Percentiles rank a stretch among this genome's conserved stretches.
These are phyloP conservation scores for Boletus vinaceobasis DNA, from an alignment of 768 basidiomycete species.

Conservation along the genomic window DNA sequence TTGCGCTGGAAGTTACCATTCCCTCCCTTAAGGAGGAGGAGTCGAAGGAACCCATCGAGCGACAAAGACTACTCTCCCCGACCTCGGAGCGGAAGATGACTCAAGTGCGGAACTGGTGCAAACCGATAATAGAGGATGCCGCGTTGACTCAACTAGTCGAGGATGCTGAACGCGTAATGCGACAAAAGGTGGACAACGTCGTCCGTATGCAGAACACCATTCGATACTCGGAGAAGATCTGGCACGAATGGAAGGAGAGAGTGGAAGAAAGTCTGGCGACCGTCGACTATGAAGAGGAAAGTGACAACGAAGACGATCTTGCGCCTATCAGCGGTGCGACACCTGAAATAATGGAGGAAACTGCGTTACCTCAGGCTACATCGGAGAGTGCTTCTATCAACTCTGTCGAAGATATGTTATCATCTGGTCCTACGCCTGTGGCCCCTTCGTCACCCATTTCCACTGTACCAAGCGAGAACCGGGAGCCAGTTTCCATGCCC, in stretches of 20 bases:
- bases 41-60: slow-evolving; percentile 85
- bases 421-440: slow-evolving; percentile 68
- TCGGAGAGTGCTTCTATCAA: slow-evolving; percentile 17
- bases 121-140: slow-evolving; percentile 80
- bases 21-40: slow-evolving; percentile 92
- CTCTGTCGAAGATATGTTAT: slow-evolving; percentile 28
- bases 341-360: slow-evolving; percentile 23
- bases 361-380: slow-evolving; percentile 2
- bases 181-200: slow-evolving; percentile 92
- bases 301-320: slow-evolving; percentile 41
- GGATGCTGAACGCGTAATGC: slow-evolving; percentile 86
- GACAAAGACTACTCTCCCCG: slow-evolving; percentile 86
- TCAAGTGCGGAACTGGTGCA: slow-evolving; percentile 81
- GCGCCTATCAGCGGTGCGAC: slow-evolving; percentile 28
- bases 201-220: slow-evolving; percentile 97
- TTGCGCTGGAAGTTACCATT: slow-evolving; percentile 76
- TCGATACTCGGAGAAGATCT: slow-evolving; percentile 92
- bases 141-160: slow-evolving; percentile 80
- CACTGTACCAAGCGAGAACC: slow-evolving; percentile 19
- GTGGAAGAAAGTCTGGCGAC: slow-evolving; percentile 65
- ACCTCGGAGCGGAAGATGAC: slow-evolving; percentile 85
- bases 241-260: slow-evolving; percentile 94
- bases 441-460: slow-evolving; percentile 48
- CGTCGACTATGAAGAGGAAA: slow-evolving; percentile 55
- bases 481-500: slow-evolving; percentile 32